A percentile compares a stretch with the other conserved stretches of the same genome.
phyloP scores from a whole-genome alignment of 1,139 yeast genomes.

The Scheffersomyces illinoinensis region DNA sequence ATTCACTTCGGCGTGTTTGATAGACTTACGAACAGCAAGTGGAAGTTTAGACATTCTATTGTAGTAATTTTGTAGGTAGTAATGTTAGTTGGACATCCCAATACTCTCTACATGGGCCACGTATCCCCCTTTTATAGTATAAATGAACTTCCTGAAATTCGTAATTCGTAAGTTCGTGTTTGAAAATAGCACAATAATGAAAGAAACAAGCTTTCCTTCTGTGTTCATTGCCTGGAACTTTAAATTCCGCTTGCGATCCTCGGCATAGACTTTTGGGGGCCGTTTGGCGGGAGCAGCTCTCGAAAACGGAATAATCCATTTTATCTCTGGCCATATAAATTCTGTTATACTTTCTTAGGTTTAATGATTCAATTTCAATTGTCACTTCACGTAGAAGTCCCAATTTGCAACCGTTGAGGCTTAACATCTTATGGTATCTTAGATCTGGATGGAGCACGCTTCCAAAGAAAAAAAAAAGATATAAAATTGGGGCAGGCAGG shows the following conservation, averaged over 20 bases:
- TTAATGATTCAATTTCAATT: too few relatives aligned
- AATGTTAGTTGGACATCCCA: neutral
- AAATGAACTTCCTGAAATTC: neutral
- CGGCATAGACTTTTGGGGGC: neutral
- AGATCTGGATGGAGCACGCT: neutral
- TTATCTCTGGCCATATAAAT: neutral
- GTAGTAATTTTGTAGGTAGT: neutral
- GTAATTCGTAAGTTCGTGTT: neutral
- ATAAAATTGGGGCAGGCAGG: neutral
- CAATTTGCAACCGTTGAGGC: neutral
- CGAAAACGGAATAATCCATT: neutral
- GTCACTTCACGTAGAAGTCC: neutral
- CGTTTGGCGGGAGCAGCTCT: neutral
- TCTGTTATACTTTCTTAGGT: too few relatives aligned
- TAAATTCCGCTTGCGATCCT: neutral
- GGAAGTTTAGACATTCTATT: slow-evolving; percentile 10
- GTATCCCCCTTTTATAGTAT: neutral
- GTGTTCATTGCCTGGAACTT: neutral
- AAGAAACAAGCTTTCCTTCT: neutral
- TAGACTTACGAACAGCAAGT: slow-evolving; percentile 8
- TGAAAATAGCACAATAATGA: neutral
- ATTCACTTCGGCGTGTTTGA: slow-evolving; percentile 10
- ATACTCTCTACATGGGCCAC: neutral
- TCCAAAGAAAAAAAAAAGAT: neutral
- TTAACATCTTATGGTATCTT: neutral